phyloP scores from a whole-genome alignment of 768 basidiomycete species.

The Termitomyces sp. region DNA sequence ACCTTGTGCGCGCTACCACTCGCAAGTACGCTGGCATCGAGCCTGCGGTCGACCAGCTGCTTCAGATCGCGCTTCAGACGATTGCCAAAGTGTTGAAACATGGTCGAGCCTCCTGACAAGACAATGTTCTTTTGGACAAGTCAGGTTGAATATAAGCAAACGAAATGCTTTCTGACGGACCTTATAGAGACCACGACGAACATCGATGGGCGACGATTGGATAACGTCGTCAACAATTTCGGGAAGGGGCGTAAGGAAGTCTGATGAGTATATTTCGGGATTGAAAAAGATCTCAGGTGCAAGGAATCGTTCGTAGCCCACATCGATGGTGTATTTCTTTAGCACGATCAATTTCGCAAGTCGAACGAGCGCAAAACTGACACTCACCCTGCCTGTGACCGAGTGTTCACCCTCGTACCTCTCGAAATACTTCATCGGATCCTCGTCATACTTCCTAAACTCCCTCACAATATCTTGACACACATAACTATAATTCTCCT shows the following conservation, averaged over 20 bases:
- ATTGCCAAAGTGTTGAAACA: conserved; percentile 99
- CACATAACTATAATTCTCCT: conserved; percentile 97
- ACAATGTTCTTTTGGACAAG: conserved; percentile 76
- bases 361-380: background rate
- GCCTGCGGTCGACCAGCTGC: conserved; percentile 85
- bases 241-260: conserved; percentile 94
- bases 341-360: background rate
- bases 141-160: background rate
- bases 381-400: conserved; percentile 81
- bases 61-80: conserved; percentile 94
- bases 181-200: conserved; percentile 94
- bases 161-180: conserved; percentile 24
- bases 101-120: conserved; percentile 93
- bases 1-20: conserved; percentile 79
- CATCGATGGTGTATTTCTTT: conserved; percentile 90
- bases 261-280: conserved; percentile 96
- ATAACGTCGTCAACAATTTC: conserved; percentile 96
- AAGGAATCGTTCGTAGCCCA: conserved; percentile 98
- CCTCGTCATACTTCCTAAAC: conserved; percentile 96
- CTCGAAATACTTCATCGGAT: conserved; percentile 93
- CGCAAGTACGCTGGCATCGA: conserved; percentile 68
- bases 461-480: conserved; percentile 99
- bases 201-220: conserved; percentile 93
- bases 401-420: conserved; percentile 91
- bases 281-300: conserved; percentile 99